These are phyloP conservation scores for Abortiporus biennis DNA, from an alignment of 1,284 basidiomycete genomes.

Conservation along the genomic window DNA sequence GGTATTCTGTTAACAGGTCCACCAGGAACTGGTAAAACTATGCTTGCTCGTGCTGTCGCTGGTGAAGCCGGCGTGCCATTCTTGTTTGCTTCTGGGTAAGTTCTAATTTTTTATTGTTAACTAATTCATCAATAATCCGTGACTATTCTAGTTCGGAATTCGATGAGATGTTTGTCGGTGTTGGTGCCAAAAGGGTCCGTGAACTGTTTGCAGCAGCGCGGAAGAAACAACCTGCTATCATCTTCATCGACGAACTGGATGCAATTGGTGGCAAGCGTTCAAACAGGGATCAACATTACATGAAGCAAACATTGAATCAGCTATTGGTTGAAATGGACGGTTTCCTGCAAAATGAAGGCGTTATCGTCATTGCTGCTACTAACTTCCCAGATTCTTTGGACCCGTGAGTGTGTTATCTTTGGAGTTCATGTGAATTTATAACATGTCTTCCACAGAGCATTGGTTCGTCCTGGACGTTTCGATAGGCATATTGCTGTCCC, in stretches of 20 bases:
- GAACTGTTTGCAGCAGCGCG: conserved; percentile 94
- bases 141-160: conserved; percentile 74
- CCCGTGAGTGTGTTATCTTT: conserved; percentile 43
- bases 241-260: conserved; percentile 93
- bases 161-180: conserved; percentile 97
- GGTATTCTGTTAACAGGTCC: conserved; percentile 87
- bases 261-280: conserved; percentile 92
- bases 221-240: conserved; percentile 92
- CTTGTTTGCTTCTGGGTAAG: conserved; percentile 79
- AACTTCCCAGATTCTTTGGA: conserved; percentile 93
- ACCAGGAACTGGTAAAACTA: conserved; percentile 94
- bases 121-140: conserved; percentile 2
- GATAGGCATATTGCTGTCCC: conserved; percentile 89
- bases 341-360: conserved; percentile 84
- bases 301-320: conserved; percentile 93
- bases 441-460: conserved; percentile 49
- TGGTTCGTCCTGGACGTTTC: conserved; percentile 91
- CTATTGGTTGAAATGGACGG: conserved; percentile 94
- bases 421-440: background rate
- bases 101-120: conserved; percentile 5
- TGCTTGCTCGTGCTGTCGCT: conserved; percentile 93
- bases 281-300: conserved; percentile 82
- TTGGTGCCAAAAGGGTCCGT: conserved; percentile 93
- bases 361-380: conserved; percentile 92
- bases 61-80: conserved; percentile 96